A percentile compares a stretch with the other conserved stretches of the same genome.
Conservation (phyloP, 257 asterid genomes). For the Scutellaria galericulata region DNA sequence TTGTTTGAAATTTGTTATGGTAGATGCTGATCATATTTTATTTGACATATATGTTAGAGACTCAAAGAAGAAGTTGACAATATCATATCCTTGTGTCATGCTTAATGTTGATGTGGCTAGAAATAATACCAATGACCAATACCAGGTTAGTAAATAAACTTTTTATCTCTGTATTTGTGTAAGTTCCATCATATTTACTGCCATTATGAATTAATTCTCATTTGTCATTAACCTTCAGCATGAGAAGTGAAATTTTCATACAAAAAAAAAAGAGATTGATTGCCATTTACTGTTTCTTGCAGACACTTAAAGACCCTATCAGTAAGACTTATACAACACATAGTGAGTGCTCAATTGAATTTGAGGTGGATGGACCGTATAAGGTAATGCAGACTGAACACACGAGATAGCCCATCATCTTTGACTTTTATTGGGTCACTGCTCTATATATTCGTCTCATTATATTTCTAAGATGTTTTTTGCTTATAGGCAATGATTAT, state of each 20-base stretch:
- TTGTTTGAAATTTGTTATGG: conserved; percentile 31
- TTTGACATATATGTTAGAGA: conserved; percentile 62
- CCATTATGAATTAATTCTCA: conserved; percentile 27
- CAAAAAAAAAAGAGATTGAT: conserved; percentile 28
- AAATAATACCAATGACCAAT: conserved; percentile 96
- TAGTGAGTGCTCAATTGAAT: conserved; percentile 97
- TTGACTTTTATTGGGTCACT: conserved; percentile 27
- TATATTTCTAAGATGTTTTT: conserved; percentile 29
- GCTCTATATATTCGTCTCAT: conserved; percentile 36
- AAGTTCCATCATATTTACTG: conserved; percentile 17
- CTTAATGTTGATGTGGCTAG: conserved; percentile 97
- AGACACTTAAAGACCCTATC: conserved; percentile 81
- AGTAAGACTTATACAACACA: conserved; percentile 78
- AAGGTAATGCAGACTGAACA: conserved; percentile 64
- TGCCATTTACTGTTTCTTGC: conserved; percentile 45
- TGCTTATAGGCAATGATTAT: conserved; percentile 86
- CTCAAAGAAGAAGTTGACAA: conserved; percentile 76
- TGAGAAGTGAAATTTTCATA: conserved; percentile 17
- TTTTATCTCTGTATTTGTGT: conserved; percentile 27
- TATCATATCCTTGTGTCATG: conserved; percentile 99
- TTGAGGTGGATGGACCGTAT: conserved; percentile 99
- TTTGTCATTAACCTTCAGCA: conserved; percentile 34
- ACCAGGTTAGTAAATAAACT: conserved; percentile 67
- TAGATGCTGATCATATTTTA: conserved; percentile 38
- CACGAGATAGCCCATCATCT: conserved; percentile 32